Percentiles rank a stretch among this genome's conserved stretches.
These are phyloP conservation scores for Cicer chorassanicum DNA, from an alignment of 306 rosid species.

Conservation along the genomic window DNA sequence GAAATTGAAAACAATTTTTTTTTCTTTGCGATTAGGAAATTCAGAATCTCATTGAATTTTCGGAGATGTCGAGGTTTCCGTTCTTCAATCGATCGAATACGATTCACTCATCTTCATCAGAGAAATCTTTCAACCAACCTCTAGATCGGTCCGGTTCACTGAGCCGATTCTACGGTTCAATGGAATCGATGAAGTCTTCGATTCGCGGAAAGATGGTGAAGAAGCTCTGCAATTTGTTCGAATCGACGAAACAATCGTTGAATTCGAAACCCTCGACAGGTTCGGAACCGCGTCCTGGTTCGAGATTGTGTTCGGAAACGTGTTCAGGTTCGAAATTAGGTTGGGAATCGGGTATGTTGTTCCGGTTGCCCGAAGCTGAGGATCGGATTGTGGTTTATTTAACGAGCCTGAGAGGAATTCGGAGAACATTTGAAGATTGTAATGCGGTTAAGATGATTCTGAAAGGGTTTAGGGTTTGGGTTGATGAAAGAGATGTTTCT, in stretches of 20 bases:
- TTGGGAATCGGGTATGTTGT: slow-evolving; percentile 47
- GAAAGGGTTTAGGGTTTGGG: slow-evolving; percentile 90
- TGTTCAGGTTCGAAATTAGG: slow-evolving; percentile 42
- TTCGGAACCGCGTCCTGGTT: slow-evolving; percentile 24
- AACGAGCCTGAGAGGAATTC: slow-evolving; percentile 83
- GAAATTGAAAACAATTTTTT: not conserved
- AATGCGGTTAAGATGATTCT: slow-evolving; percentile 79
- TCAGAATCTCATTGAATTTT: slow-evolving; percentile 46
- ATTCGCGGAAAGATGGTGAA: slow-evolving; percentile 77
- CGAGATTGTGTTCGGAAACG: slow-evolving; percentile 44
- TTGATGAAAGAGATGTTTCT: slow-evolving; percentile 87
- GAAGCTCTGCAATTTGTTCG: slow-evolving; percentile 75
- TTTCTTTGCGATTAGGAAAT: slow-evolving; percentile 42
- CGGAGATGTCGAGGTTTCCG: slow-evolving; percentile 58
- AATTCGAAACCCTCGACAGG: not conserved
- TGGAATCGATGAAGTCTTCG: slow-evolving; percentile 68
- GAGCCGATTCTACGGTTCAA: slow-evolving; percentile 56
- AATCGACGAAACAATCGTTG: slow-evolving; percentile 47
- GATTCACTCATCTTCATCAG: slow-evolving; percentile 46
- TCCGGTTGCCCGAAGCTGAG: slow-evolving; percentile 68
- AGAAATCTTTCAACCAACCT: slow-evolving; percentile 43
- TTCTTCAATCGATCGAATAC: slow-evolving; percentile 79
- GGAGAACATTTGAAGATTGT: slow-evolving; percentile 93
- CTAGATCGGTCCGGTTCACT: slow-evolving; percentile 67
- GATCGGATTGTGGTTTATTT: slow-evolving; percentile 80